Evolutionary conservation across 1,139 yeast genomes (phyloP).

Genomic region (Kurtzmaniella quercitrusa): DNA sequence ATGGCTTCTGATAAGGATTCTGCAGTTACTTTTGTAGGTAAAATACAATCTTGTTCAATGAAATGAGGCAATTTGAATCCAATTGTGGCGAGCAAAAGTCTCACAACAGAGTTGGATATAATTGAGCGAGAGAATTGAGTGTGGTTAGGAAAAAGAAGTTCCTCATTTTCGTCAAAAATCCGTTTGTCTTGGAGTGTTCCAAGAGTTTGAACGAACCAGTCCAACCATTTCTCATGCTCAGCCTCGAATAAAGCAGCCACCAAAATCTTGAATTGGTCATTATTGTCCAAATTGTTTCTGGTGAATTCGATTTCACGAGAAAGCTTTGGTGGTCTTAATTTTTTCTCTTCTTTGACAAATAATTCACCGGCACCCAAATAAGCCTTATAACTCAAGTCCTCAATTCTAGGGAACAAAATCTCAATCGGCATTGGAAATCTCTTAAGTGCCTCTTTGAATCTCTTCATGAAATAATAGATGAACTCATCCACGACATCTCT

Average conservation of each 20-base stretch:
- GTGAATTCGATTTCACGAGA: conserved; percentile 39
- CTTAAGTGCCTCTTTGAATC: conserved; percentile 47
- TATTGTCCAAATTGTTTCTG: conserved; percentile 25
- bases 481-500: conserved; percentile 65
- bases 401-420: conserved; percentile 61
- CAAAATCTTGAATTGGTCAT: conserved; percentile 40
- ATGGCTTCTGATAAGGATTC: conserved; percentile 19
- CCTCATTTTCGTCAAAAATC: conserved; percentile 12
- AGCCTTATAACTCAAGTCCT: conserved; percentile 34
- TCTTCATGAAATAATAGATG: conserved; percentile 62
- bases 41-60: conserved; percentile 30
- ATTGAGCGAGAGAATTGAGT: conserved; percentile 22
- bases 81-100: conserved; percentile 27
- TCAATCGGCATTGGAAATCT: conserved; percentile 64
- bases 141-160: conserved; percentile 13
- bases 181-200: conserved; percentile 24
- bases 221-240: conserved; percentile 37
- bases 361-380: conserved; percentile 53
- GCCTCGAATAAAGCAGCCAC: conserved; percentile 48
- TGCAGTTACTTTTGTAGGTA: conserved; percentile 17
- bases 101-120: conserved; percentile 32
- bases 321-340: conserved; percentile 19
- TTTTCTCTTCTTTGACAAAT: conserved; percentile 18
- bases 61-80: conserved; percentile 40
- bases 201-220: conserved; percentile 42